Conservation (phyloP, 2,329 filamentous ascomycete genomes). For the Nemania sp. region DNA sequence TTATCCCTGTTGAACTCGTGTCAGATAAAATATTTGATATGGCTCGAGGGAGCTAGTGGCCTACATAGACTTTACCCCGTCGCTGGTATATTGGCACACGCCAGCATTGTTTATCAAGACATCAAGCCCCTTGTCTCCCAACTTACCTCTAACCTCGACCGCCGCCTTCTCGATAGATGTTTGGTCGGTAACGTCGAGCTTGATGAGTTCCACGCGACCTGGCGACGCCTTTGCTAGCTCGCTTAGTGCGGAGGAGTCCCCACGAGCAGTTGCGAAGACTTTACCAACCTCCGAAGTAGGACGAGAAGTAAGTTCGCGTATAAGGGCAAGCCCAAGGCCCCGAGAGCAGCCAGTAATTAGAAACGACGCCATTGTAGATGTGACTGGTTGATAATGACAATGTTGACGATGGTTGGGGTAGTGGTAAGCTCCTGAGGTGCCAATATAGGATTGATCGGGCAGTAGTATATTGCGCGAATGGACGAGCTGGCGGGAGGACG, state of each 20-base stretch:
- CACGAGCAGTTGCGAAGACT: conserved; percentile 7
- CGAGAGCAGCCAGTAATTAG: conserved; percentile 7
- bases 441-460: background rate
- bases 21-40: background rate
- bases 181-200: conserved; percentile 54
- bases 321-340: conserved; percentile 4
- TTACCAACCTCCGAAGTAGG: background rate
- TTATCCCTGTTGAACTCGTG: conserved; percentile 35
- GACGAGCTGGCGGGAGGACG: background rate
- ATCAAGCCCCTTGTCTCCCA: conserved; percentile 57
- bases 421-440: background rate
- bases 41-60: background rate
- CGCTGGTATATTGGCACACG: background rate
- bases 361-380: background rate
- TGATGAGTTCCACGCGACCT: conserved; percentile 53
- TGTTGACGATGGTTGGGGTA: background rate
- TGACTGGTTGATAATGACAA: background rate
- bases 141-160: conserved; percentile 48
- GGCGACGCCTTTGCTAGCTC: conserved; percentile 14
- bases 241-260: background rate
- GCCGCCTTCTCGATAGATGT: conserved; percentile 53
- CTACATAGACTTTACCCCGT: conserved; percentile 5
- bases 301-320: conserved; percentile 6
- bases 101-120: conserved; percentile 58
- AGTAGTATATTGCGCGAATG: background rate